Base-by-base conservation (phyloP, 2,329 filamentous ascomycete genomes). In the Thelonectria rubi region DNA sequence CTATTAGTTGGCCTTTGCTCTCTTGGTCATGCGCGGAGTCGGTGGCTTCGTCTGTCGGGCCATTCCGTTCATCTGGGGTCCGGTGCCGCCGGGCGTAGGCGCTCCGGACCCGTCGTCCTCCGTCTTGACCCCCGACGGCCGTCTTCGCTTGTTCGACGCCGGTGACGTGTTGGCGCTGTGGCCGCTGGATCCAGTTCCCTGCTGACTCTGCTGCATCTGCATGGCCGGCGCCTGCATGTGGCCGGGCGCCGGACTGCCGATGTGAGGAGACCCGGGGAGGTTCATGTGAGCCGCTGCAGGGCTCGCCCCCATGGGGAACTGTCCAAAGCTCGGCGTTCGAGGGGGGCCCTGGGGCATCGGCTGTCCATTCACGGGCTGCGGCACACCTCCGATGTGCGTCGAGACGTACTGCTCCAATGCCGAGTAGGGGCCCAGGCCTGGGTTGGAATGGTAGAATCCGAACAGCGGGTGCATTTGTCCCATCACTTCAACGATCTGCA, bases 111-210 rank as follows among this genome's bases (percentile, higher is more conserved):
- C 79, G 21, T 86, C 84, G 11, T 88, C 85, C 64, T 88, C 86
- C 5, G 76, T 74, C 76, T 88, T 88, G 18, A 88, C 83, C 4
- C 81, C 81, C 0, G 85, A 87, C 1, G 84, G 82, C 30, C 86
- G 79, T 68, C 86, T 77, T 55, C 85, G 79, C 75, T 88, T 88
- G 66, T 86, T 87, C 34, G 83, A 85, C 21, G 84, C 82, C 40
- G 86, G 86, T 32, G 86, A 88, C 5, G 88, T 90, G 76, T 89
- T 90, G 58, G 88, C 87, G 71, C 87, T 90, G 7, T 87, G 86
- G 2, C 86, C 88, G 72, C 85, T 87, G 10, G 87, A 89, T 73
- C 80, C 86, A 32, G 87, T 88, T 40, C 88, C 88, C 72, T 90
- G 88, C 73, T 90, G 88, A 72, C 87, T 90, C 65, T 86, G 85